These are phyloP conservation scores for Thielaviopsis populi DNA, from an alignment of 2,329 filamentous ascomycete genomes.

Conservation along the genomic window DNA sequence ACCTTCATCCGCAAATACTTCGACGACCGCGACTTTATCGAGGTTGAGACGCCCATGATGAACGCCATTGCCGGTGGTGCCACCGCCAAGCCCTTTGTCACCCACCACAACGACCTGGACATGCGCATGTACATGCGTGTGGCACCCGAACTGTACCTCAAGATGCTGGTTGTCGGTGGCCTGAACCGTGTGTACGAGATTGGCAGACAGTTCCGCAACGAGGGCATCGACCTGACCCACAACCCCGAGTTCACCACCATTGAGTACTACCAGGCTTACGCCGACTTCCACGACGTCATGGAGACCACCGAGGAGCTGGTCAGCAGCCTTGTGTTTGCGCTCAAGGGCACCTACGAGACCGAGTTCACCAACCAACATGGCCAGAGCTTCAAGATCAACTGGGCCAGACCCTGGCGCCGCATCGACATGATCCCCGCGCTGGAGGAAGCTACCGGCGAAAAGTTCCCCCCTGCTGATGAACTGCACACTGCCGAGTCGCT, in stretches of 20 bases:
- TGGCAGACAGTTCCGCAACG: constrained; percentile 89
- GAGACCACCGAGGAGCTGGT: constrained; percentile 85
- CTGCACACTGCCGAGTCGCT: constrained; percentile 82
- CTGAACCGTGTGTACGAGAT: constrained; percentile 92
- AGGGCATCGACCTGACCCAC: constrained; percentile 60
- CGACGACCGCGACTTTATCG: constrained; percentile 72
- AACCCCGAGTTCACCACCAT: constrained; percentile 93
- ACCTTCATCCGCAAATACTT: constrained; percentile 81
- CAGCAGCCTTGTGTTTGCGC: constrained; percentile 70
- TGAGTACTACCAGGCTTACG: constrained; percentile 94
- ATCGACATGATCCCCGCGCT: constrained; percentile 87
- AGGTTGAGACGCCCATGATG: constrained; percentile 97
- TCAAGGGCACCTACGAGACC: constrained; percentile 75
- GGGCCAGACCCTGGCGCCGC: constrained; percentile 84
- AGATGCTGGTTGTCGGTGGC: constrained; percentile 89
- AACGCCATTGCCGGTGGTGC: constrained; percentile 90
- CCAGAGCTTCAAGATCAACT: constrained; percentile 83
- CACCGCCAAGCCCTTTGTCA: constrained; percentile 83
- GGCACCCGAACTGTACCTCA: constrained; percentile 89
- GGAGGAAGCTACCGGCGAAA: constrained; percentile 79
- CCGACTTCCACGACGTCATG: constrained; percentile 84
- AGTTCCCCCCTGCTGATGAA: constrained; percentile 78
- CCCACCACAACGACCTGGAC: constrained; percentile 89
- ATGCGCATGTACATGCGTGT: constrained; percentile 93
- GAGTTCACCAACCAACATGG: constrained; percentile 75